Evolutionary conservation across 148 eudicot genomes (phyloP).

Genomic region (Rhododendron griersonianum): DNA sequence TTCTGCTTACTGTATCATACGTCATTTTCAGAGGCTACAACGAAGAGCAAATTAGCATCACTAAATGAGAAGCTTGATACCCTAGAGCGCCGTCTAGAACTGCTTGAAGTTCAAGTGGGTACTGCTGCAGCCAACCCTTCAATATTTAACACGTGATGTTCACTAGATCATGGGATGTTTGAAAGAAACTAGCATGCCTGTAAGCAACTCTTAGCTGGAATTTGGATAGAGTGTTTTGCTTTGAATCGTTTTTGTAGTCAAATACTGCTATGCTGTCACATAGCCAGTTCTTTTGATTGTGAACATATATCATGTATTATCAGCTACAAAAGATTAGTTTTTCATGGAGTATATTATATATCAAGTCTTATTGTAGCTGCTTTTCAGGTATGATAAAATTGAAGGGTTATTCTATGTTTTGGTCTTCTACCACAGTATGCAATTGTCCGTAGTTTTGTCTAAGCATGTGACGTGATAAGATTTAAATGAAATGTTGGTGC

Average conservation of each 20-base stretch:
- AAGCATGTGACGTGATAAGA: background rate
- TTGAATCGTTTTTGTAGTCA: conserved; percentile 3
- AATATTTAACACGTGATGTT: conserved; percentile 41
- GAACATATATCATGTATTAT: background rate
- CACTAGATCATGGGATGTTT: conserved; percentile 1
- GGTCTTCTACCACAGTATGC: background rate
- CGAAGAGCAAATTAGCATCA: conserved; percentile 82
- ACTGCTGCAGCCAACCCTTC: conserved; percentile 86
- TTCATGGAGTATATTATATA: background rate
- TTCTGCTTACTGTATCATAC: background rate
- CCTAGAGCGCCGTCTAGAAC: conserved; percentile 87
- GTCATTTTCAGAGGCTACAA: conserved; percentile 70
- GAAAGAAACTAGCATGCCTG: conserved; percentile 10
- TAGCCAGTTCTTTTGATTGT: background rate
- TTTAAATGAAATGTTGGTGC: background rate
- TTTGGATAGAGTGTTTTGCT: conserved; percentile 7
- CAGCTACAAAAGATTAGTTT: background rate
- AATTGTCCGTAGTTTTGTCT: background rate
- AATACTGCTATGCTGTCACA: background rate
- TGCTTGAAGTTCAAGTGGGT: conserved; percentile 91
- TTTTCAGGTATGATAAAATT: conserved; percentile 6
- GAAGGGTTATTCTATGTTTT: background rate
- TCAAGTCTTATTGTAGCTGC: background rate
- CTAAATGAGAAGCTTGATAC: conserved; percentile 94
- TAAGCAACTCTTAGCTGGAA: conserved; percentile 17